Evolutionary conservation across 441 rosid genomes (phyloP), one percentile per base, ranked within the genome.

Genomic region (Hura crepitans): DNA sequence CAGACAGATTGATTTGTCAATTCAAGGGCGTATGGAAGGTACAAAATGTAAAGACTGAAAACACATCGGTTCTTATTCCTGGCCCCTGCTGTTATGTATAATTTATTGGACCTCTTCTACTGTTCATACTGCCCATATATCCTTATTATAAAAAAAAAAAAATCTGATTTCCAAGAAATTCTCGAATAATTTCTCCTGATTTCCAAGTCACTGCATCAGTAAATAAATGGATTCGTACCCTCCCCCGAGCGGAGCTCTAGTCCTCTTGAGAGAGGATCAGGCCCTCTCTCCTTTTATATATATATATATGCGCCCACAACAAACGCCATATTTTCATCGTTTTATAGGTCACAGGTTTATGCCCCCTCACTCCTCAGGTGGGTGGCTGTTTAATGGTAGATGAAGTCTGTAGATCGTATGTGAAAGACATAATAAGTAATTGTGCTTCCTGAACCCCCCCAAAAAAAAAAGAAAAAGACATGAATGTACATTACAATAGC

Each of bases 101-200:
- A 11, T n/a, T 25, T 3, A 20, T 18, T 33, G 25, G 39, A 43
- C 56, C 25, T 63, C 22, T 35, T 63, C 54, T 27, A 5, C 47
- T 43, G 45, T 45, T 27, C 25, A 62, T n/a, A 15, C 2, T 51
- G 43, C 39, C 37, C 39, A 30, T 15, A 30, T 15, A 17, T 35
- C 1, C 39, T 8, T 7, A 8, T 54, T 47, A 47, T 20, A 9
- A 39, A 27, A 14, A 14, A 13, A n/a, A 22, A 6, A 14, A 6
- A 13, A 14, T 43, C 20, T 42, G 66, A 25, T 31, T 49, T 49
- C 57, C 22, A 6, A n/a, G 43, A 66, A 68, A 57, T 56, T 56
- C 13, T 28, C 31, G 28, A 58, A 37, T 68, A 43, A 37, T 37
- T 67, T 39, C 33, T 33, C 30, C 22, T 14, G 37, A 7, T 46